Base-by-base conservation (phyloP, 345 rosid genomes). In the Gossypium herbaceum region DNA sequence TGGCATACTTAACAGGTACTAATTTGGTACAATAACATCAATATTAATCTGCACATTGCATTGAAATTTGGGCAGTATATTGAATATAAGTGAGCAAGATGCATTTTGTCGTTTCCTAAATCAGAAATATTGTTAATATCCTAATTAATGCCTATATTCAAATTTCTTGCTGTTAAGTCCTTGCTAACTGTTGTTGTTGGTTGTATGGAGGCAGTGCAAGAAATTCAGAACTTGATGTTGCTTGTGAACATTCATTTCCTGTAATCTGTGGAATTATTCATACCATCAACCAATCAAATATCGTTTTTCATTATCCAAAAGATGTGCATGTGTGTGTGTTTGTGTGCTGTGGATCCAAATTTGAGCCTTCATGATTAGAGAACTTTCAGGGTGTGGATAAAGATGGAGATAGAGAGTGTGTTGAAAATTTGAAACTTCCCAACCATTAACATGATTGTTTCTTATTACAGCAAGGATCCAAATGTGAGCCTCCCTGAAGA, bases 1-100 rank as follows among this genome's bases (percentile, higher is more conserved):
- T 57, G 98, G 98, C 71, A 77, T 75, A 50, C 51, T 68, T 54
- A 91, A 93, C 86, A 83, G 94, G 99, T 95, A 83, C 27, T 13
- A 45, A 20, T 27, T 39, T 5, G 16, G 11, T 25, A 11, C 22
- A 34, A 61, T 16, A 63, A 43, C 55, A 48, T 52, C 19, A 51
- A 29, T 25, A 51, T 50, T 50, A 34, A 51, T 69, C 25, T 17
- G 44, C 19, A 39, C 59, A 70, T 50, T 9, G 9, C 13, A 48
- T 68, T 48, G 45, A 69, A 50, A 69, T 69, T 16, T 50, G 51
- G 73, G 57, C 55, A 45, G 25, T 25, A 48, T 48, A 25, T 24
- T 68, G 39, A 47, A 22, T 60, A 61, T 20, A 68, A 47, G 12
- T 68, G 43, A n/a, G 25, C 8, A 4, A 51, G 59, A 50, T 51